phyloP scores from a whole-genome alignment of 2,329 filamentous ascomycete species.

The Teratosphaeria gauchensis region DNA sequence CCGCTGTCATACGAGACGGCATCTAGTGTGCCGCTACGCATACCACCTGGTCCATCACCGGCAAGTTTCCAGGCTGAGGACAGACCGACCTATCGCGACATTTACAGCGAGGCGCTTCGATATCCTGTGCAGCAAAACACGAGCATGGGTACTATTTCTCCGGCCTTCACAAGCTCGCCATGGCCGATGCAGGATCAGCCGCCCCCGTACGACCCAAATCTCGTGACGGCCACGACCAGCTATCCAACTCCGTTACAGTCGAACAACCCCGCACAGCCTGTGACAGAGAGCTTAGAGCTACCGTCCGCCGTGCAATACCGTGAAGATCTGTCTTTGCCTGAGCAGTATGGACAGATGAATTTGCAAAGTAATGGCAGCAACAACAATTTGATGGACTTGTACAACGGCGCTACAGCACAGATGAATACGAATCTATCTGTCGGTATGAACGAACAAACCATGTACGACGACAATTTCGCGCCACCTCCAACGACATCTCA shows the following conservation, averaged over 20 bases:
- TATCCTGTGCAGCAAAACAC: neutral
- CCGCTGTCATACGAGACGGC: constrained; percentile 5
- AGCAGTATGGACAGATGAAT: neutral
- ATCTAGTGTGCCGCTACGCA: neutral
- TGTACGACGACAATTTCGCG: neutral
- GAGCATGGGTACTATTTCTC: neutral
- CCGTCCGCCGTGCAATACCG: neutral
- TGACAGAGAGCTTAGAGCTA: neutral
- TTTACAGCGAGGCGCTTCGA: neutral
- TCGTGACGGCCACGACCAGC: neutral
- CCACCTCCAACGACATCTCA: neutral
- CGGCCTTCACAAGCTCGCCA: neutral
- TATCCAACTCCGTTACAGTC: neutral
- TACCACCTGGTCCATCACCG: constrained; percentile 4
- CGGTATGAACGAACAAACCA: neutral
- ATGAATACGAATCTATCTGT: neutral
- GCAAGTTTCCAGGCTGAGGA: neutral
- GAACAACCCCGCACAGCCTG: neutral
- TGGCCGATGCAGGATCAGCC: neutral
- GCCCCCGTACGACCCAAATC: neutral
- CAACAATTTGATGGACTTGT: neutral
- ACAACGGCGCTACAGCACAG: neutral
- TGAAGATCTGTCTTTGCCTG: neutral
- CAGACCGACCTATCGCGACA: neutral
- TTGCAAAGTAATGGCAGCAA: neutral